Evolutionary conservation across 2,329 filamentous ascomycete species (phyloP).

Genomic region (Epichloe scottii): DNA sequence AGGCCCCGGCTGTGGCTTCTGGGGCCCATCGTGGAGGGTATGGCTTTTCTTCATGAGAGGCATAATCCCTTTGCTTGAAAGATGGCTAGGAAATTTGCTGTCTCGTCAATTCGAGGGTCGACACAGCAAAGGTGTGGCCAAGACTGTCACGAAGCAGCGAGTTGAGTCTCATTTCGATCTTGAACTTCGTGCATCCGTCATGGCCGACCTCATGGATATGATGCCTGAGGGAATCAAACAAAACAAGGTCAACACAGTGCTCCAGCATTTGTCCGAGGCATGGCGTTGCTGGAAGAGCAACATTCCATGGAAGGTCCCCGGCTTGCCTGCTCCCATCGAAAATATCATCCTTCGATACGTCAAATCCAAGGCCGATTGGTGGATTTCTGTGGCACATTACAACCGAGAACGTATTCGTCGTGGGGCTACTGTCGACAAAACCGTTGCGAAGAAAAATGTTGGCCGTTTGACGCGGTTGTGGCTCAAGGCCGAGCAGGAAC

Average conservation of each 20-base stretch:
- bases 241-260: conserved; percentile 95
- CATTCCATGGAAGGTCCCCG: conserved; percentile 98
- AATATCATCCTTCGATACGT: conserved; percentile 98
- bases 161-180: conserved; percentile 98
- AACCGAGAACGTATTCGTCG: conserved; percentile 94
- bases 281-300: conserved; percentile 99
- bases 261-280: conserved; percentile 94
- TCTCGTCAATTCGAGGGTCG: conserved; percentile 97
- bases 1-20: conserved; percentile 95
- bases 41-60: conserved; percentile 99
- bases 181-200: conserved; percentile 92
- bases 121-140: conserved; percentile 96
- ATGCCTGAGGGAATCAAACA: conserved; percentile 99
- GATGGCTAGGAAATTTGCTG: conserved; percentile 93
- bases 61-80: conserved; percentile 89
- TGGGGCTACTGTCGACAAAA: conserved; percentile 97
- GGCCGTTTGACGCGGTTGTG: conserved; percentile 88
- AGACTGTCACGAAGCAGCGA: conserved; percentile 97
- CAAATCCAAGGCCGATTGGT: conserved; percentile 99
- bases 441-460: conserved; percentile 97
- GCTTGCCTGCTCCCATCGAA: conserved; percentile 89
- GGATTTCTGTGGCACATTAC: conserved; percentile 98
- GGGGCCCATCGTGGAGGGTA: conserved; percentile 96
- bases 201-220: conserved; percentile 99
- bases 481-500: conserved; percentile 96